phyloP scores from a whole-genome alignment of 805 yeast genomes.

The Lipomyces yamanashiensis region DNA sequence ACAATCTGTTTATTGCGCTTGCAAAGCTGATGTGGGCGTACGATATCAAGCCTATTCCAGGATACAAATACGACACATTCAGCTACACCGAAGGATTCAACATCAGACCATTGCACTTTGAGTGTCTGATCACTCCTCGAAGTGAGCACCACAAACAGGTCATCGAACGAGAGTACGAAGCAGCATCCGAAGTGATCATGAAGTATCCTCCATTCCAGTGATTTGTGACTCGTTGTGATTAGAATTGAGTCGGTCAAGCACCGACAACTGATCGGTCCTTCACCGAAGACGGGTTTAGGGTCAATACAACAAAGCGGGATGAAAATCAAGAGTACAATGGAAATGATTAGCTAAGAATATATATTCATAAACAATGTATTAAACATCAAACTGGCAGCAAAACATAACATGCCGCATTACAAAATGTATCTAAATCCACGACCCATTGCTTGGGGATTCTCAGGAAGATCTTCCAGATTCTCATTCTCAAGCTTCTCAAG shows the following conservation, averaged over 20 bases:
- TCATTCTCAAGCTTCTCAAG: constrained; percentile 25
- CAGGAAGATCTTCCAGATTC: constrained; percentile 6
- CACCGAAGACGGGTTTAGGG: too few relatives aligned
- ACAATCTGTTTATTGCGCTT: constrained; percentile 6
- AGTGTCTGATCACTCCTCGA: constrained; percentile 7
- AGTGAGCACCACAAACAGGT: constrained; percentile 5
- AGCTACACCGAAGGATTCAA: constrained; percentile 16
- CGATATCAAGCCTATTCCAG: constrained; percentile 14
- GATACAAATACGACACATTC: constrained; percentile 8
- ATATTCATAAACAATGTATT: too few relatives aligned
- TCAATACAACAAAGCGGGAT: too few relatives aligned
- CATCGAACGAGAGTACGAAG: constrained; percentile 5
- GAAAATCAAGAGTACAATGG: too few relatives aligned
- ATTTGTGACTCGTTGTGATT: neutral
- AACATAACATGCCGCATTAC: neutral
- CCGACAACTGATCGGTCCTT: neutral
- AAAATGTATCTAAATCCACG: constrained; percentile 18
- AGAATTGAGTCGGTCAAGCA: neutral
- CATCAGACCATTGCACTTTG: constrained; percentile 10
- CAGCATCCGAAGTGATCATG: neutral
- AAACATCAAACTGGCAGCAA: neutral
- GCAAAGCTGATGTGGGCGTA: constrained; percentile 16
- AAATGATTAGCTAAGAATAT: too few relatives aligned
- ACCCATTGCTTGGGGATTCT: constrained; percentile 2
- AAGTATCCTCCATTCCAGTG: constrained; percentile 10